These are phyloP conservation scores for Canariomyces notabilis DNA, from an alignment of 2,329 filamentous ascomycete species.

Conservation along the genomic window DNA sequence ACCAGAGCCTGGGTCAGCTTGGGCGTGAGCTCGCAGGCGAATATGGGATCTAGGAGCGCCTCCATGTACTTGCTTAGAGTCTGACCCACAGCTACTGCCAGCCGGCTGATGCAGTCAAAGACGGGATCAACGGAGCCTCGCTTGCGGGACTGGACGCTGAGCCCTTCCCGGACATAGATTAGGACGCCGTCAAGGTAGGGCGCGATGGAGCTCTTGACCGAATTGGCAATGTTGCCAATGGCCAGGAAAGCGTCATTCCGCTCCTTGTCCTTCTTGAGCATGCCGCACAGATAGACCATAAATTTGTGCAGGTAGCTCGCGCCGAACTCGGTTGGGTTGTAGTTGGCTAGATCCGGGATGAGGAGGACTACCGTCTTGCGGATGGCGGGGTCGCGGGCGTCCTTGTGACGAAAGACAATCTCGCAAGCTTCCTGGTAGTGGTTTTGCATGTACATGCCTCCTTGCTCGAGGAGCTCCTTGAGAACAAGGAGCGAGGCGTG, in stretches of 20 bases:
- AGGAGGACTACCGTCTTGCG: constrained; percentile 84
- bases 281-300: constrained; percentile 91
- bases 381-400: constrained; percentile 83
- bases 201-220: constrained; percentile 89
- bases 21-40: constrained; percentile 89
- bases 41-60: constrained; percentile 88
- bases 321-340: constrained; percentile 86
- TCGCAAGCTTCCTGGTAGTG: constrained; percentile 90
- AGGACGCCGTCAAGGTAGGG: constrained; percentile 93
- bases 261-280: constrained; percentile 93
- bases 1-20: constrained; percentile 93
- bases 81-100: constrained; percentile 91
- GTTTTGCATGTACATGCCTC: constrained; percentile 98
- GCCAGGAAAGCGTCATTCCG: constrained; percentile 91
- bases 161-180: constrained; percentile 85
- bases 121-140: constrained; percentile 68
- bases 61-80: constrained; percentile 98
- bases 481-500: constrained; percentile 92
- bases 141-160: constrained; percentile 71
- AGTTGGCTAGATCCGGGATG: constrained; percentile 88
- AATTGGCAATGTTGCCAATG: constrained; percentile 93
- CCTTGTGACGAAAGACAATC: constrained; percentile 85
- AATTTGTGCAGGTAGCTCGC: constrained; percentile 86
- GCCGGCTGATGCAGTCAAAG: constrained; percentile 95
- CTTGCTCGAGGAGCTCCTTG: constrained; percentile 87